Evolutionary conservation across 2,329 filamentous ascomycete genomes (phyloP), one percentile per base, ranked within the genome.

Genomic region (Paraphoma sp.): DNA sequence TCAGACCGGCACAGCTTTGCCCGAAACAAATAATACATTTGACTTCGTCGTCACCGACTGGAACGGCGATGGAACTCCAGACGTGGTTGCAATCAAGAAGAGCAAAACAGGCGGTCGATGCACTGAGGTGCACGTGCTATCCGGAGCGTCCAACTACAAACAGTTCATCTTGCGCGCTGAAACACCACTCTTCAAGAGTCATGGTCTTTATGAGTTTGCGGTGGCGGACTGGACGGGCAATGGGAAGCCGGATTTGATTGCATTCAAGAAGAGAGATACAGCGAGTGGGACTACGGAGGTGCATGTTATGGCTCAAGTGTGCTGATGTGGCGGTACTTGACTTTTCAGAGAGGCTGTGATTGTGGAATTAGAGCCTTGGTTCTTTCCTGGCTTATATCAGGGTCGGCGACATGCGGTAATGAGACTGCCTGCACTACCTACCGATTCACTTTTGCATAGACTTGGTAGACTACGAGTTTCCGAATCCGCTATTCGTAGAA

Each of bases 241-340:
- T 14, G 48, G 48, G 23, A 50, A 40, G 48, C 38, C 48, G 29
- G 43, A 52, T 52, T 18, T 52, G 43, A 42, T 52, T 52, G 43
- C 50, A 4, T 31, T 52, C 6, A 41, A 23, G 41, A 52, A 45
- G 50, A 52, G 33, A 11, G 14, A 41, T 10, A 52, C 44, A 2
- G 50, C 33, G 43, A 47, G 31, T 40, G 41, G 47, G 16, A n/a
- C 43, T 8, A 47, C 50, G 43, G 50, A 52, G 43, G 11, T 52
- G 16, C 51, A 54, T 17, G 51, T 54, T 18, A 54, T 54, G 45
- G 45, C 29, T 30, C 51, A 54, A 48, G 12, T 46, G 18, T 31
- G 33, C 17, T 52, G 36, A 42, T 40, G 28, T 23, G 5, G 23
- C 23, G 23, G 23, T 23, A 2, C 23, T 23, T 2, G 23, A 23